Evolutionary conservation across 2,329 filamentous ascomycete species (phyloP).

Genomic region (Hymenoscyphus occultus): DNA sequence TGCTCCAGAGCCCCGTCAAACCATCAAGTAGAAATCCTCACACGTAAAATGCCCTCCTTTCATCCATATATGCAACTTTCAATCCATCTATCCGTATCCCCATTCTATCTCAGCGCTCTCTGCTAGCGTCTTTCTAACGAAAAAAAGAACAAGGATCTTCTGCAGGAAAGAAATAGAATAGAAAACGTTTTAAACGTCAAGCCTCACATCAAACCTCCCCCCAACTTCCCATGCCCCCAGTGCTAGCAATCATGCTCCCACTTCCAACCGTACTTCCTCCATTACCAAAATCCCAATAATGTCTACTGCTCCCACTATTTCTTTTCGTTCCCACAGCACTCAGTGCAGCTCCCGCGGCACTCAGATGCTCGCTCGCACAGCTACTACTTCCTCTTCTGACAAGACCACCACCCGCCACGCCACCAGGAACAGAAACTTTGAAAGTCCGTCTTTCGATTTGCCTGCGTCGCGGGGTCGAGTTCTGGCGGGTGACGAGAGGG

Average conservation of each 20-base stretch:
- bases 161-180: no score
- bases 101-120: no score
- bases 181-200: not conserved
- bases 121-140: no score
- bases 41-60: no score
- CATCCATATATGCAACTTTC: no score
- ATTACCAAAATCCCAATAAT: slow-evolving; percentile 85
- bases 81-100: no score
- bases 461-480: slow-evolving; percentile 17
- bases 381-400: slow-evolving; percentile 53
- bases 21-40: no score
- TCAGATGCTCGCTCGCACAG: slow-evolving; percentile 85
- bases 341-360: slow-evolving; percentile 44
- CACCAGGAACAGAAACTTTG: slow-evolving; percentile 51
- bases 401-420: slow-evolving; percentile 34
- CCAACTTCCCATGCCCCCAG: slow-evolving; percentile 72
- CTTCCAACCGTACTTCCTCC: slow-evolving; percentile 65
- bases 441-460: slow-evolving; percentile 52
- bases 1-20: no score
- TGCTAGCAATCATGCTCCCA: slow-evolving; percentile 65
- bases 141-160: no score
- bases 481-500: slow-evolving; percentile 64
- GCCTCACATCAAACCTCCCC: slow-evolving; percentile 56
- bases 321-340: slow-evolving; percentile 39
- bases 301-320: slow-evolving; percentile 66